Conservation (phyloP, 306 rosid species). For the Cajanus cajan region DNA sequence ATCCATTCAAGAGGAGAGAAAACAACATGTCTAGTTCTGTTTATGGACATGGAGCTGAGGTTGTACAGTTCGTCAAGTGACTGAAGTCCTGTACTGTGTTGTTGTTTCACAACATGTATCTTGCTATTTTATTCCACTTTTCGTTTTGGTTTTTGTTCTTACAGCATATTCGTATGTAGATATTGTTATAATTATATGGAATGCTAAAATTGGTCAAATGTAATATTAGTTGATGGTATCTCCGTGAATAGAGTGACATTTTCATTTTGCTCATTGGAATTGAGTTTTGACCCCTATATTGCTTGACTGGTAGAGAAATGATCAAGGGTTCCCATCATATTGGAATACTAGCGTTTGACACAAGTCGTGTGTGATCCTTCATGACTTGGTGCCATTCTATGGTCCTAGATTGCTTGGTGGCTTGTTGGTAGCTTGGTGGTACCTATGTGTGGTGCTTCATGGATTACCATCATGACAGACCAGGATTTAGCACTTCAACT, state of each 20-base stretch:
- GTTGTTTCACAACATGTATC: neutral
- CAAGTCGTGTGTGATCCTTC: no score
- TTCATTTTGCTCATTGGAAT: neutral
- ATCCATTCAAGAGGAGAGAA: neutral
- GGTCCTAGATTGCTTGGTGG: no score
- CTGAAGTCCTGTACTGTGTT: neutral
- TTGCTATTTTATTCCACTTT: neutral
- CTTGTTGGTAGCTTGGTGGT: no score
- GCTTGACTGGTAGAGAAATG: neutral
- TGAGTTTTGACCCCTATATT: neutral
- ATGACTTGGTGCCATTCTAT: no score
- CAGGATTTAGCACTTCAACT: no score
- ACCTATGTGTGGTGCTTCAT: no score
- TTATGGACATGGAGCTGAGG: neutral
- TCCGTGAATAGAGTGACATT: no score
- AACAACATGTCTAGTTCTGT: neutral
- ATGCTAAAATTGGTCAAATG: constrained; percentile 25
- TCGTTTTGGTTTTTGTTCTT: neutral
- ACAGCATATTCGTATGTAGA: constrained; percentile 26
- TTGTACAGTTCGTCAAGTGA: neutral
- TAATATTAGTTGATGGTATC: constrained; percentile 14
- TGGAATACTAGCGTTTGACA: neutral
- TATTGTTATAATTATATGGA: constrained; percentile 15
- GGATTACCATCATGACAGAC: no score
- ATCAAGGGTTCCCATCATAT: neutral